These are phyloP conservation scores for Ophiocordyceps polyrhachis-furcata DNA, from an alignment of 2,329 filamentous ascomycete species.

Conservation along the genomic window DNA sequence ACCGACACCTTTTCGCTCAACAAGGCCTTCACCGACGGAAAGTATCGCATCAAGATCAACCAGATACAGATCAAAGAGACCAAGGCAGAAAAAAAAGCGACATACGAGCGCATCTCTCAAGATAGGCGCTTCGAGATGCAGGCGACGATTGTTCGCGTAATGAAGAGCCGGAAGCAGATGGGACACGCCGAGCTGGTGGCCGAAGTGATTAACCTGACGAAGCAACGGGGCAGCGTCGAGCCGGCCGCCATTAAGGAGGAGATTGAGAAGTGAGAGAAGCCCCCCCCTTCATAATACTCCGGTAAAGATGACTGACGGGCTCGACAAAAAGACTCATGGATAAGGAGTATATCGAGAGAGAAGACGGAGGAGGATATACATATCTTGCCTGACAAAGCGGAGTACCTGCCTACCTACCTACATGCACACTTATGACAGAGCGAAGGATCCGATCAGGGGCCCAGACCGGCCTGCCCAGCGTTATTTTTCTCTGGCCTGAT, in stretches of 20 bases:
- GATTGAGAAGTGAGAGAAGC: slow-evolving; percentile 62
- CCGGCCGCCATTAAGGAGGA: slow-evolving; percentile 85
- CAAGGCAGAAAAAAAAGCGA: slow-evolving; percentile 83
- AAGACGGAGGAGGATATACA: slow-evolving; percentile 45
- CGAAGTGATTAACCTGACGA: slow-evolving; percentile 83
- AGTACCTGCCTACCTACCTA: not conserved
- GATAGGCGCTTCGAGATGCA: slow-evolving; percentile 94
- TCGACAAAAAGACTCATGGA: slow-evolving; percentile 52
- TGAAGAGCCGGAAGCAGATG: slow-evolving; percentile 86
- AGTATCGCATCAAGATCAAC: slow-evolving; percentile 93
- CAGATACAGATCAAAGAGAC: slow-evolving; percentile 97
- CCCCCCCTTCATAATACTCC: not conserved
- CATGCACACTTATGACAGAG: too few species aligned
- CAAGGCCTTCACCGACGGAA: slow-evolving; percentile 54
- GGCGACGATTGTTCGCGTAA: slow-evolving; percentile 87
- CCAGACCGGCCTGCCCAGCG: not conserved
- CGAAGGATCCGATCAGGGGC: not conserved
- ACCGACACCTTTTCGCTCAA: slow-evolving; percentile 81
- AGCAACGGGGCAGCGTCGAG: slow-evolving; percentile 69
- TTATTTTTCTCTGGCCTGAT: not conserved
- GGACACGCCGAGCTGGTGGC: slow-evolving; percentile 72
- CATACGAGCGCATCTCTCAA: slow-evolving; percentile 72
- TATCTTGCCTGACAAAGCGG: slow-evolving; percentile 36
- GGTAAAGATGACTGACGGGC: not conserved
- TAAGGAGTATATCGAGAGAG: slow-evolving; percentile 80